Conservation (phyloP, 345 rosid genomes). For the Dovyalis caffra region DNA sequence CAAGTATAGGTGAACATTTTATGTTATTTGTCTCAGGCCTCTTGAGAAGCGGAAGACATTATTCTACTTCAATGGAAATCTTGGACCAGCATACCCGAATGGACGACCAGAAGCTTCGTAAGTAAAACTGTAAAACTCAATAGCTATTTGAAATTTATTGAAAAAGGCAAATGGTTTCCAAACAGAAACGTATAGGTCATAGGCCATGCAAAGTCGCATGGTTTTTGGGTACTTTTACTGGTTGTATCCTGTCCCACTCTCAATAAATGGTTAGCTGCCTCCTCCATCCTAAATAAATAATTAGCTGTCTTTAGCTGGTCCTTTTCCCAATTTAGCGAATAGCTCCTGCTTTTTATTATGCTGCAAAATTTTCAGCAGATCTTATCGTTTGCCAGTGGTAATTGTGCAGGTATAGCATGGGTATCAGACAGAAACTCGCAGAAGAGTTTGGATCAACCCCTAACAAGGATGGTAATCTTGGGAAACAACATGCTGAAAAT, state of each 20-base stretch:
- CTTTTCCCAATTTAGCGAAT: slow-evolving; percentile 1
- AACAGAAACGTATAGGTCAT: not conserved
- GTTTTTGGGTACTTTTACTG: not conserved
- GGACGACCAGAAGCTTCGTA: slow-evolving; percentile 96
- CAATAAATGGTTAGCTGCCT: no score
- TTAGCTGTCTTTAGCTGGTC: not conserved
- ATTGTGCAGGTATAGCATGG: slow-evolving; percentile 89
- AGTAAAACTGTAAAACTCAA: slow-evolving; percentile 31
- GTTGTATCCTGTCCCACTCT: not conserved
- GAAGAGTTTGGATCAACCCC: slow-evolving; percentile 95
- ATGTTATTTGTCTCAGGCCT: slow-evolving; percentile 47
- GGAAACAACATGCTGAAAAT: slow-evolving; percentile 77
- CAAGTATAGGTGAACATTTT: not conserved
- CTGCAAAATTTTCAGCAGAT: not conserved
- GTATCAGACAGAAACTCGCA: slow-evolving; percentile 85
- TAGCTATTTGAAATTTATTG: not conserved
- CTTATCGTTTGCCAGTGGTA: not conserved
- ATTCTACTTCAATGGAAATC: slow-evolving; percentile 95
- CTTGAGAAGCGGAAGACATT: slow-evolving; percentile 70
- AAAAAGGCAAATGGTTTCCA: not conserved
- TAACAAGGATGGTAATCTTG: slow-evolving; percentile 85
- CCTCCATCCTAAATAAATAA: no score
- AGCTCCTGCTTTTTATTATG: not conserved
- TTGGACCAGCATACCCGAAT: slow-evolving; percentile 74
- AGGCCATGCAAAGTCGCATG: not conserved